These are phyloP conservation scores for Cercospora zeina DNA, from an alignment of 2,329 filamentous ascomycete species.

Conservation along the genomic window DNA sequence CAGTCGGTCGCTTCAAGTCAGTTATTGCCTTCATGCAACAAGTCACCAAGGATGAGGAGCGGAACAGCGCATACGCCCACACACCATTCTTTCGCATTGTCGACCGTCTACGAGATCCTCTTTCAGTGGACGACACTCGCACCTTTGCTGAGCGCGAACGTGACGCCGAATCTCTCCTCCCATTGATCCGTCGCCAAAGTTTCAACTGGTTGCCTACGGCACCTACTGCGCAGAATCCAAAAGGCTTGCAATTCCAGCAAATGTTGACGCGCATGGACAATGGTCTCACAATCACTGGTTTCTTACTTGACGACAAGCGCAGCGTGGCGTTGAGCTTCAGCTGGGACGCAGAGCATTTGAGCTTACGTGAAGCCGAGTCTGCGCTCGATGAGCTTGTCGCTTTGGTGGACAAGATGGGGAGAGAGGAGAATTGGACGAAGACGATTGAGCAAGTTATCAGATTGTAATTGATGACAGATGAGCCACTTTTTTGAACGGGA, in stretches of 20 bases:
- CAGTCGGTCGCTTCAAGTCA: slow-evolving; percentile 31
- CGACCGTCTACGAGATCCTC: slow-evolving; percentile 35
- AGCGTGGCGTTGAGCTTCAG: slow-evolving; percentile 36
- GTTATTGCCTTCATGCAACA: slow-evolving; percentile 37
- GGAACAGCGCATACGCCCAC: slow-evolving; percentile 36
- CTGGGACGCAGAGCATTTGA: slow-evolving; percentile 40
- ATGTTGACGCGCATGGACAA: slow-evolving; percentile 41
- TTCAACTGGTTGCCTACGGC: slow-evolving; percentile 41
- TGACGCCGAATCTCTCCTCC: slow-evolving; percentile 37
- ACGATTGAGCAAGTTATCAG: slow-evolving; percentile 33
- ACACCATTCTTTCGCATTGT: slow-evolving; percentile 38
- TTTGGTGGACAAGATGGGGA: slow-evolving; percentile 34
- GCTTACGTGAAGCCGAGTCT: slow-evolving; percentile 33
- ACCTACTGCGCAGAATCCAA: slow-evolving; percentile 34
- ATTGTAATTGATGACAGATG: slow-evolving; percentile 22
- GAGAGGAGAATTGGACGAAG: slow-evolving; percentile 34
- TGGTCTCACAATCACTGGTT: slow-evolving; percentile 39
- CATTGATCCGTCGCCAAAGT: slow-evolving; percentile 37
- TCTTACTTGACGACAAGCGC: slow-evolving; percentile 37
- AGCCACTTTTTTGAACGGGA: background rate
- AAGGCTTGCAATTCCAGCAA: slow-evolving; percentile 36
- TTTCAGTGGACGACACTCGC: slow-evolving; percentile 34
- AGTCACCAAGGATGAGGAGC: slow-evolving; percentile 38
- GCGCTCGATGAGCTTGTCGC: slow-evolving; percentile 32
- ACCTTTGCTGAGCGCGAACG: slow-evolving; percentile 36